phyloP scores from a whole-genome alignment of 148 eudicot species.

The Vaccinium myrtillus region DNA sequence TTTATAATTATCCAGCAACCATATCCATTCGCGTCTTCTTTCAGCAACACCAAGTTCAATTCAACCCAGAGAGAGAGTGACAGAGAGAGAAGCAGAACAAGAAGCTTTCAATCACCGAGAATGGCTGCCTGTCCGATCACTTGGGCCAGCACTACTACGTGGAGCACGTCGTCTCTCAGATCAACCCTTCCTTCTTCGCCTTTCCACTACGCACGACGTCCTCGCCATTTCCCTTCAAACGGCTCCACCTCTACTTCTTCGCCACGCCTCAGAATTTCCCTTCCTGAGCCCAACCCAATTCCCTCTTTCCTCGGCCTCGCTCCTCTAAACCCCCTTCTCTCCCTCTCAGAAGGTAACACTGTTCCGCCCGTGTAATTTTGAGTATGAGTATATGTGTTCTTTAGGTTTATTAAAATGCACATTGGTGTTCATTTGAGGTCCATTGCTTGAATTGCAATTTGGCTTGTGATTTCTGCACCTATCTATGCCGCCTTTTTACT shows the following conservation, averaged over 20 bases:
- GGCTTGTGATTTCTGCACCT: background rate
- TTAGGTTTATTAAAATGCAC: background rate
- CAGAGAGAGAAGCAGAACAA: background rate
- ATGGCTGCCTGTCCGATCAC: conserved; percentile 16
- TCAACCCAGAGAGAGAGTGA: background rate
- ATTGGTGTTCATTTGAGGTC: background rate
- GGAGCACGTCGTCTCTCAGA: conserved; percentile 61
- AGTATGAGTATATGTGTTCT: background rate
- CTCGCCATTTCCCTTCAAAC: conserved; percentile 13
- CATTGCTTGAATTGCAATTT: background rate
- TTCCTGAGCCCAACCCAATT: conserved; percentile 31
- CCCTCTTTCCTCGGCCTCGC: conserved; percentile 51
- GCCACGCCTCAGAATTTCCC: conserved; percentile 30
- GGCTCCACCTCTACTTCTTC: conserved; percentile 24
- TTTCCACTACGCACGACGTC: background rate
- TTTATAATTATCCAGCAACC: conserved; percentile 20
- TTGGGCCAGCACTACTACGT: conserved; percentile 31
- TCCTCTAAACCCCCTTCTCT: conserved; percentile 54
- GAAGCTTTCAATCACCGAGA: conserved; percentile 4
- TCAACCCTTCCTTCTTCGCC: conserved; percentile 48
- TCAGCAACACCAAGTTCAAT: background rate
- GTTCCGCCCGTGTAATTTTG: background rate
- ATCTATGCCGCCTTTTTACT: background rate
- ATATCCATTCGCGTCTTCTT: background rate
- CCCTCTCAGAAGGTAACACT: conserved; percentile 40